Base-by-base conservation (phyloP, 257 asterid species). In the Solanum megistacrolobum region DNA sequence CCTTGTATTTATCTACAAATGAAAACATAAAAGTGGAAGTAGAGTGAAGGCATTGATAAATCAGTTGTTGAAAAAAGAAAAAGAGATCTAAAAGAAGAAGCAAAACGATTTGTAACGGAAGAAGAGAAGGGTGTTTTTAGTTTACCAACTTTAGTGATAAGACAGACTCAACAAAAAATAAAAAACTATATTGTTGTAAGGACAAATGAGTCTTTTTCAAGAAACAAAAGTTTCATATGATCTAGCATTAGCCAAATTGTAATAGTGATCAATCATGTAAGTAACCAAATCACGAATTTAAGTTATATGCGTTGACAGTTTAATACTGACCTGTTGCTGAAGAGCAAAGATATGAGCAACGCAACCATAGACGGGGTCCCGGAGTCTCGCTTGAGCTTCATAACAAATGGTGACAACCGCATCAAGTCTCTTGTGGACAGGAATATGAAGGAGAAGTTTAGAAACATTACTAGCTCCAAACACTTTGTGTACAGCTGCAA, bases 381-480 rank as follows among this genome's bases (percentile, higher is more conserved):
- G 65, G n/a, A 97, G 96, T 38, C 99, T 91, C 1, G 99, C 93
- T 90, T 96, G 98, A 18, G 99, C 99, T 90, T 97, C 99, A 41
- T 93, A 95, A 83, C 98, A 96, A 9, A 96, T 95, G 41, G 99
- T 97, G 38, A 96, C 94, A 41, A 97, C 99, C 10, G 98, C 97
- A 69, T 97, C 98, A 32, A 92, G 96, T 62, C 99, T 93, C 86
- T 92, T 95, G 41, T 92, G 92, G 16, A 90, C 93, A 25, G 99
- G 98, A 48, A 97, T 93, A 86, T 96, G 98, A 35, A 87, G 92
- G 55, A 97, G 96, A 83, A 97, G 96, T 92, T 97, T 97, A 41
- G 98, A 96, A 52, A 97, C 98, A 65, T 97, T 97, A 87, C 99
- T 97, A 6, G 99, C 99, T 14, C 99, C 99, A n/a, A 97, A 97